Evolutionary conservation across 768 basidiomycete genomes (phyloP).

Genomic region (Xerocomus spinulosus): DNA sequence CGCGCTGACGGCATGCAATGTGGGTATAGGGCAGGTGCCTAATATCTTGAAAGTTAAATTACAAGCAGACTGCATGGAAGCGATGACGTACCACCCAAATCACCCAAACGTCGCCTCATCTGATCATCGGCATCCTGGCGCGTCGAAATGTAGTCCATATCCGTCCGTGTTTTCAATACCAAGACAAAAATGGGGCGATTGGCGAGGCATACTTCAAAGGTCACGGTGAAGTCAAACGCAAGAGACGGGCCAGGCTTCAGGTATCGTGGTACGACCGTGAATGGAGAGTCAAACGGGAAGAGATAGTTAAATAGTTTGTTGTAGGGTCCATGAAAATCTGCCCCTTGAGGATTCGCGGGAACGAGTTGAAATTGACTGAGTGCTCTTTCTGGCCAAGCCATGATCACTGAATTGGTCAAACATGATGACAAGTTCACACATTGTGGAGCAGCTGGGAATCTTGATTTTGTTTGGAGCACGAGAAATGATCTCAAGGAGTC

Average conservation of each 20-base stretch:
- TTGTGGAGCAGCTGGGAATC: neutral
- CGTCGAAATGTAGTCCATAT: neutral
- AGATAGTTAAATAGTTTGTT: neutral
- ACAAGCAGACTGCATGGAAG: neutral
- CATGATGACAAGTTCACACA: neutral
- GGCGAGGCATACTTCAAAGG: neutral
- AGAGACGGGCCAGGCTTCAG: neutral
- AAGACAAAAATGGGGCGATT: neutral
- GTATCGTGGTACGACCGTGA: neutral
- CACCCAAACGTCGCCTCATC: neutral
- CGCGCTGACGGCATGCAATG: neutral
- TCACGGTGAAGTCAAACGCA: neutral
- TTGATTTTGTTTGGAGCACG: conserved; percentile 2
- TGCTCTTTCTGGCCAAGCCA: neutral
- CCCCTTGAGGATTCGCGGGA: neutral
- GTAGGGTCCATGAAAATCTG: neutral
- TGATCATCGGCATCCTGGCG: neutral
- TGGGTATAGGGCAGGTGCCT: neutral
- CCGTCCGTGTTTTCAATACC: neutral
- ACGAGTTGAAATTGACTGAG: neutral
- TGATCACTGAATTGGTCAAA: too few species aligned
- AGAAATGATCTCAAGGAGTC: neutral
- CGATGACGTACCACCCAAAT: neutral
- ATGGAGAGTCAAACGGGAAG: neutral
- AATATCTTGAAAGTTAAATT: neutral